Percentiles rank a stretch among this genome's conserved stretches.
Evolutionary conservation across 2,329 filamentous ascomycete species (phyloP).

Genomic region (Zasmidium angulare): DNA sequence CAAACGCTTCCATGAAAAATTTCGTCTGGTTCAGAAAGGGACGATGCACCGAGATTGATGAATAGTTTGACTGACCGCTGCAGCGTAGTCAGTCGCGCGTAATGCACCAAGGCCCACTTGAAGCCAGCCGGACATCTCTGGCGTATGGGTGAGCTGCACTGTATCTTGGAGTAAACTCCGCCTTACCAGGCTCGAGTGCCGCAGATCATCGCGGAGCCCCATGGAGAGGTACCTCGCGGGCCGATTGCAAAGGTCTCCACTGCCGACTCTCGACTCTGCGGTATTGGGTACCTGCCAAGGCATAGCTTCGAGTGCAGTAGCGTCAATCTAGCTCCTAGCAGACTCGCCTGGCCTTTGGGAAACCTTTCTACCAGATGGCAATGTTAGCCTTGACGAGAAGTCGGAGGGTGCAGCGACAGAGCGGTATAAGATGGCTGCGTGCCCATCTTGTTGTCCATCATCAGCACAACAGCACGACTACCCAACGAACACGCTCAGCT

Average conservation of each 20-base stretch:
- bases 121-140: not conserved
- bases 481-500: slow-evolving; percentile 10
- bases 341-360: slow-evolving; percentile 16
- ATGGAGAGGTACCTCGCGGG: slow-evolving; percentile 15
- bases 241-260: slow-evolving; percentile 14
- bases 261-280: slow-evolving; percentile 5
- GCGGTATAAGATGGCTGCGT: slow-evolving; percentile 17
- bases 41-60: not conserved
- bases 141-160: not conserved
- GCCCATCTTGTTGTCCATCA: slow-evolving; percentile 9
- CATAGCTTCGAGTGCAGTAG: slow-evolving; percentile 16
- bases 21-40: not conserved
- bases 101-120: not conserved
- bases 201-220: slow-evolving; percentile 12
- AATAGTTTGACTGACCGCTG: not conserved
- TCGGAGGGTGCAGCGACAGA: not conserved
- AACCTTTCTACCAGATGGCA: not conserved
- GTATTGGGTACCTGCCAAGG: slow-evolving; percentile 10
- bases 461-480: slow-evolving; percentile 14
- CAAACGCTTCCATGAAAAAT: not conserved
- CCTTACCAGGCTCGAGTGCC: not conserved
- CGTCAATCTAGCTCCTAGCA: slow-evolving; percentile 9
- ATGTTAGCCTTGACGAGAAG: not conserved
- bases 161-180: not conserved
- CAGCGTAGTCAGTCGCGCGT: too few relatives aligned